Percentiles rank a stretch among this genome's conserved stretches.
Conservation (phyloP, 441 rosid genomes). For the Mallotus repandus region DNA sequence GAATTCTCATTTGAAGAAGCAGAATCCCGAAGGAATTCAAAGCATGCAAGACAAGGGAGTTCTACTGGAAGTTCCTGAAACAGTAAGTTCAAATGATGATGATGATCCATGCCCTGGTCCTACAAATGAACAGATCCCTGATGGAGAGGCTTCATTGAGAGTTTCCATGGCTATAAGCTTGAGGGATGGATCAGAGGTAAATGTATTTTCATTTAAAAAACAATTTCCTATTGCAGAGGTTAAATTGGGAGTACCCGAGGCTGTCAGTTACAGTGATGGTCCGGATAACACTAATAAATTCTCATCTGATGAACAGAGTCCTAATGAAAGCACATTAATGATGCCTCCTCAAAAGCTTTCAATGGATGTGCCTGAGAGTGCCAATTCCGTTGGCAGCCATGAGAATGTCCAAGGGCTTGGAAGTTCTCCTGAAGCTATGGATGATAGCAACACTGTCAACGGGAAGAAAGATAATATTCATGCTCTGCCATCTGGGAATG, state of each 20-base stretch:
- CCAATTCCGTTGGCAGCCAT: slow-evolving; percentile 22
- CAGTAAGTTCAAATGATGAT: slow-evolving; percentile 29
- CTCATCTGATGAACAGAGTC: slow-evolving; percentile 24
- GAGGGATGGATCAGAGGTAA: slow-evolving; percentile 14
- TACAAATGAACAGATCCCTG: slow-evolving; percentile 23
- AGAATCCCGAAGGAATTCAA: slow-evolving; percentile 29
- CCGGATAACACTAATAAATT: slow-evolving; percentile 24
- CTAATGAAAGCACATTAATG: slow-evolving; percentile 23
- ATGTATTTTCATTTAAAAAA: slow-evolving; percentile 18
- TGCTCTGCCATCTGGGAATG: slow-evolving; percentile 13
- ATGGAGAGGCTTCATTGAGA: slow-evolving; percentile 20
- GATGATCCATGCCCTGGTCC: slow-evolving; percentile 20
- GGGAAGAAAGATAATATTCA: slow-evolving; percentile 23
- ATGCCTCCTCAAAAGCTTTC: slow-evolving; percentile 33
- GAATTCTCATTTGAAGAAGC: slow-evolving; percentile 26
- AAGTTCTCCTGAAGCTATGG: slow-evolving; percentile 16
- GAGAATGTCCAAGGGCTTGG: slow-evolving; percentile 23
- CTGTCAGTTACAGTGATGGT: slow-evolving; percentile 18
- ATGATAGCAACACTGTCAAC: slow-evolving; percentile 2
- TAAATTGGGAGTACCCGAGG: slow-evolving; percentile 17
- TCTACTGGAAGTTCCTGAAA: slow-evolving; percentile 25
- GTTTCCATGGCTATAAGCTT: slow-evolving; percentile 15
- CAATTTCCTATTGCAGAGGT: slow-evolving; percentile 6
- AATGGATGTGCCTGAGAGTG: slow-evolving; percentile 29
- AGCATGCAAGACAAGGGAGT: slow-evolving; percentile 32